Evolutionary conservation across 1,139 yeast genomes (phyloP).

Genomic region (Chernovozyma sophiae-reginae): DNA sequence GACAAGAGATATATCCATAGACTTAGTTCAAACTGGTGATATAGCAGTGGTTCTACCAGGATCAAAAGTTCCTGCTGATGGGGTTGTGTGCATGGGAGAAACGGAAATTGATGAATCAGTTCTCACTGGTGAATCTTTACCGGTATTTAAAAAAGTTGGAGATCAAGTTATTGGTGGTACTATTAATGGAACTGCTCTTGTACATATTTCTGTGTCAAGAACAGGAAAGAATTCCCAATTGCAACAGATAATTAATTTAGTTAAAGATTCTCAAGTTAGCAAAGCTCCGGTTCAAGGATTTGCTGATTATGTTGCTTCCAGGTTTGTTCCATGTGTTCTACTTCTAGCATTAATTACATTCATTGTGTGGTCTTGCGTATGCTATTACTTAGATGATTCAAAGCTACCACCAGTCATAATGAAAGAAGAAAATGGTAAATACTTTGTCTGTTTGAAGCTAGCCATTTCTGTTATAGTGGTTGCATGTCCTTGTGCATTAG

Average conservation of each 20-base stretch:
- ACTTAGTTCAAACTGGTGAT: conserved; percentile 73
- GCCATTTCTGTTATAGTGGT: conserved; percentile 95
- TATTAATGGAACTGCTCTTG: conserved; percentile 71
- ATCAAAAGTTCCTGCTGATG: conserved; percentile 89
- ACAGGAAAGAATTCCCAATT: conserved; percentile 85
- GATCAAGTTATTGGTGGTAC: conserved; percentile 84
- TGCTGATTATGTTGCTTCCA: conserved; percentile 82
- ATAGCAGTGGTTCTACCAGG: conserved; percentile 81
- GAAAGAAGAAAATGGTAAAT: conserved; percentile 52
- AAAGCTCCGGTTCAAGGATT: conserved; percentile 89
- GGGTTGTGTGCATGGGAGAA: conserved; percentile 67
- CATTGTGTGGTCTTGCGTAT: conserved; percentile 55
- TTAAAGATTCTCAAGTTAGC: conserved; percentile 82
- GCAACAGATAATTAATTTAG: conserved; percentile 80
- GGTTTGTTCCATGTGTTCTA: conserved; percentile 78
- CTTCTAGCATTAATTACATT: conserved; percentile 62
- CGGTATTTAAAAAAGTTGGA: conserved; percentile 59
- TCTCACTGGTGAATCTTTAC: conserved; percentile 85
- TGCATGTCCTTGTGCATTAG: conserved; percentile 97
- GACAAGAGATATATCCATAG: conserved; percentile 53
- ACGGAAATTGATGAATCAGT: conserved; percentile 86
- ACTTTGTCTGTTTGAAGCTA: conserved; percentile 68
- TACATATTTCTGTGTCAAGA: conserved; percentile 63
- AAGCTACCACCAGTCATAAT: conserved; percentile 52
- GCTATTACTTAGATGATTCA: conserved; percentile 26